These are phyloP conservation scores for Allium cepa DNA, from an alignment of 106 monocot genomes.

Conservation along the genomic window DNA sequence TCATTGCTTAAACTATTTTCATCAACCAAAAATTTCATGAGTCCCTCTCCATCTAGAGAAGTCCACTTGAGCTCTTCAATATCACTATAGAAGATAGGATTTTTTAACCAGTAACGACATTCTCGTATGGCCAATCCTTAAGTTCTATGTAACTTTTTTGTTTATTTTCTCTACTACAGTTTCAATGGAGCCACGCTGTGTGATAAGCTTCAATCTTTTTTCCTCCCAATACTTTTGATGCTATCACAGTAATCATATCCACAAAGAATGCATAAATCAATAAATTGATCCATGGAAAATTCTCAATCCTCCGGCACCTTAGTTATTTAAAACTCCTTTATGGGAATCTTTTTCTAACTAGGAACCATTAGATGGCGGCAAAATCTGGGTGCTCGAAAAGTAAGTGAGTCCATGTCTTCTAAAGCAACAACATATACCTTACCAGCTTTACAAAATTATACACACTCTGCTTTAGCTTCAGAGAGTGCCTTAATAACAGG, in stretches of 20 bases:
- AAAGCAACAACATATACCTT: slow-evolving; percentile 95
- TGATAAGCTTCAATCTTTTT: too few species aligned
- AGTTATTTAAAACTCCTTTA: slow-evolving; percentile 79
- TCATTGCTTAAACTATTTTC: too few species aligned
- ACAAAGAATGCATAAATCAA: slow-evolving; percentile 85
- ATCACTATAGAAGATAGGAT: too few species aligned
- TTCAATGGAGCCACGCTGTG: too few species aligned
- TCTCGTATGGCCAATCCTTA: too few species aligned
- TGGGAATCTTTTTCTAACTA: slow-evolving; percentile 79
- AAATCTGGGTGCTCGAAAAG: slow-evolving; percentile 54
- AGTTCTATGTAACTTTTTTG: too few species aligned
- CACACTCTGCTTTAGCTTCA: slow-evolving; percentile 68
- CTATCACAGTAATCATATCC: slow-evolving; percentile 92
- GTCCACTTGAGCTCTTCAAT: too few species aligned
- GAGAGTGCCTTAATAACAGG: slow-evolving; percentile 81
- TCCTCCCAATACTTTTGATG: slow-evolving; percentile 45
- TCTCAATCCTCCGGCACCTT: slow-evolving; percentile 83
- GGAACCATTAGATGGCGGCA: slow-evolving; percentile 93
- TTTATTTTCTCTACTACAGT: too few species aligned
- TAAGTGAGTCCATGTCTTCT: slow-evolving; percentile 44
- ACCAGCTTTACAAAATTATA: slow-evolving; percentile 68
- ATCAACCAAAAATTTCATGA: too few species aligned
- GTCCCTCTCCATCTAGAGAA: too few species aligned
- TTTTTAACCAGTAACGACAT: too few species aligned
- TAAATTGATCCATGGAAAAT: slow-evolving; percentile 94